Conservation (phyloP, 768 basidiomycete genomes). For the Amanita rubescens region DNA sequence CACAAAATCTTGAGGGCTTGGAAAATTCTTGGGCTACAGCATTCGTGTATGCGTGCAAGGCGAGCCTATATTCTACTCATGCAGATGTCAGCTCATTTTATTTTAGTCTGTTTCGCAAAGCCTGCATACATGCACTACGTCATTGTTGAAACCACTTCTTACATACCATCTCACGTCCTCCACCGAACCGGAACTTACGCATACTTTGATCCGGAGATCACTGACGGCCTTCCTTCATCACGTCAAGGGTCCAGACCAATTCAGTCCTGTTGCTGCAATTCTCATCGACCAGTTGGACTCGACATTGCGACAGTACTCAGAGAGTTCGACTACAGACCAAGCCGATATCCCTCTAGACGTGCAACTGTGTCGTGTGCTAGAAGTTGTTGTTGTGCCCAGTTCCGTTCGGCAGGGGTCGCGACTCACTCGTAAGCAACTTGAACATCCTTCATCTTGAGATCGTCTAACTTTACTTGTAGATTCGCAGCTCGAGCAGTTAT, state of each 20-base stretch:
- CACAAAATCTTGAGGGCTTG: constrained; percentile 37
- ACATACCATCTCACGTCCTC: constrained; percentile 39
- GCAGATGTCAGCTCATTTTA: constrained; percentile 6
- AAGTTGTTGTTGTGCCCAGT: constrained; percentile 47
- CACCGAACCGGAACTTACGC: constrained; percentile 33
- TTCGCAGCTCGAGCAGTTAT: neutral
- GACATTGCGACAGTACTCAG: constrained; percentile 14
- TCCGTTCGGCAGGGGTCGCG: constrained; percentile 69
- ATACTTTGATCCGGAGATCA: constrained; percentile 58
- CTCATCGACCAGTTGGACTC: constrained; percentile 35
- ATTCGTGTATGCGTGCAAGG: constrained; percentile 75
- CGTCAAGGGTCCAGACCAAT: constrained; percentile 62
- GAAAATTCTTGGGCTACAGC: constrained; percentile 70
- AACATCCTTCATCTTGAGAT: neutral
- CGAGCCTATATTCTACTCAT: constrained; percentile 14
- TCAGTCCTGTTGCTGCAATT: constrained; percentile 46
- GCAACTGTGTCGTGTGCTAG: constrained; percentile 43
- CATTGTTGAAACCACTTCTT: constrained; percentile 54
- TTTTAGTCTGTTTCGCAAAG: constrained; percentile 73
- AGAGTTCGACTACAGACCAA: neutral
- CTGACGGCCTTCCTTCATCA: constrained; percentile 83
- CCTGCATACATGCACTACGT: constrained; percentile 66
- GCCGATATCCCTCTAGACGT: constrained; percentile 24
- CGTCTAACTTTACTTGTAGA: neutral
- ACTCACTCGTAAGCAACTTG: constrained; percentile 42